A percentile compares a stretch with the other conserved stretches of the same genome.
phyloP scores from a whole-genome alignment of 257 asterid genomes.

The Solanum paucissectum region DNA sequence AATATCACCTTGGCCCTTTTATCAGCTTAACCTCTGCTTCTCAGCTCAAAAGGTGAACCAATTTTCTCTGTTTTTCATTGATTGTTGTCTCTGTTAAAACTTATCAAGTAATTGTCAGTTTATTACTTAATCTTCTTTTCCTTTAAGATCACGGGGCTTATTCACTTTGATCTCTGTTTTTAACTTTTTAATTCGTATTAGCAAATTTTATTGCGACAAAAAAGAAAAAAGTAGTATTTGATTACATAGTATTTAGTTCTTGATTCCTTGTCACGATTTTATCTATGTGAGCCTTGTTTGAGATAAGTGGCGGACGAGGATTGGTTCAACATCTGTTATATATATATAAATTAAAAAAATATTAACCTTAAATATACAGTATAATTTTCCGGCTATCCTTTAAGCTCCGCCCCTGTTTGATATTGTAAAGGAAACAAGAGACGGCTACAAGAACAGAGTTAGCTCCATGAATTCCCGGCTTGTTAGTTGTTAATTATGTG shows the following conservation, averaged over 20 bases:
- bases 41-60: slow-evolving; percentile 13
- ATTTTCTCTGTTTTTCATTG: background rate
- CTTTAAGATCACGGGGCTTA: background rate
- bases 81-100: background rate
- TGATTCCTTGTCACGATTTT: background rate
- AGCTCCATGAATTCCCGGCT: background rate
- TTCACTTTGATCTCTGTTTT: background rate
- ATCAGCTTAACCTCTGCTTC: background rate
- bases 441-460: background rate
- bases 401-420: background rate
- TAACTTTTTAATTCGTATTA: background rate
- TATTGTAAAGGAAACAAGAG: background rate
- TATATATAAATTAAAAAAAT: background rate
- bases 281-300: background rate
- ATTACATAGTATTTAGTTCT: background rate
- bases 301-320: background rate
- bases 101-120: background rate
- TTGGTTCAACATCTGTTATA: background rate
- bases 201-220: background rate
- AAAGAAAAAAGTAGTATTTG: background rate
- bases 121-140: background rate
- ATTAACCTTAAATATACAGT: background rate
- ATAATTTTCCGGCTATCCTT: background rate
- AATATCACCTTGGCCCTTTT: background rate
- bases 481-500: background rate